phyloP scores from a whole-genome alignment of 2,329 filamentous ascomycete genomes.

The Penicillium sp. region DNA sequence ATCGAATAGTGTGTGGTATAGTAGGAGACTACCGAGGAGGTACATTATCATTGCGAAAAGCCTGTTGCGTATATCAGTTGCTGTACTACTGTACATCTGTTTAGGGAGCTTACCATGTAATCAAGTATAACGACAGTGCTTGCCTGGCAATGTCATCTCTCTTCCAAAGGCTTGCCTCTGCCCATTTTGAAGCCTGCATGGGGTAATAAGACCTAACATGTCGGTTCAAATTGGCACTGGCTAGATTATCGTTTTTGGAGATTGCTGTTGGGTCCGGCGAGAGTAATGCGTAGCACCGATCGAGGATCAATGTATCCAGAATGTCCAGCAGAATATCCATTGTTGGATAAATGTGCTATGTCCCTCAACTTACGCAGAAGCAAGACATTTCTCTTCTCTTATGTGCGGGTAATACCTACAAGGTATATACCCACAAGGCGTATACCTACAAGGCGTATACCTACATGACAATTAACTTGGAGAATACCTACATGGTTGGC shows the following conservation, averaged over 20 bases:
- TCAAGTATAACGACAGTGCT: slow-evolving; percentile 28
- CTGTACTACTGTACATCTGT: neutral
- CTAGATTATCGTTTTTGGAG: neutral
- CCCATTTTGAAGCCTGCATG: slow-evolving; percentile 28
- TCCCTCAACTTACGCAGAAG: neutral
- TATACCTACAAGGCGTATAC: slow-evolving; percentile 4
- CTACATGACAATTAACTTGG: neutral
- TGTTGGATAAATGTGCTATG: slow-evolving; percentile 27
- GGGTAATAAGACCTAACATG: slow-evolving; percentile 28
- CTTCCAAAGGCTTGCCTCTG: slow-evolving; percentile 28
- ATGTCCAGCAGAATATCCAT: slow-evolving; percentile 89
- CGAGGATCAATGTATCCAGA: slow-evolving; percentile 72
- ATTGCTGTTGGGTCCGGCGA: slow-evolving; percentile 14
- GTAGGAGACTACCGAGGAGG: slow-evolving; percentile 75
- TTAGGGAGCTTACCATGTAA: slow-evolving; percentile 23
- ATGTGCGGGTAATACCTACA: slow-evolving; percentile 2
- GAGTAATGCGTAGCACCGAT: slow-evolving; percentile 66
- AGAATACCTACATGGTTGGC: neutral
- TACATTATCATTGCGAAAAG: slow-evolving; percentile 79
- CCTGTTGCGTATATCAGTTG: slow-evolving; percentile 50
- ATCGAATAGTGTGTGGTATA: slow-evolving; percentile 86
- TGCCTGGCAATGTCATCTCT: slow-evolving; percentile 31
- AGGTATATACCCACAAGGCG: slow-evolving; percentile 9
- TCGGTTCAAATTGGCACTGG: slow-evolving; percentile 18
- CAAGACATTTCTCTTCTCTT: neutral